Evolutionary conservation across 2,329 filamentous ascomycete species (phyloP), one percentile per base, ranked within the genome.

Genomic region (Botrytis pseudocinerea): DNA sequence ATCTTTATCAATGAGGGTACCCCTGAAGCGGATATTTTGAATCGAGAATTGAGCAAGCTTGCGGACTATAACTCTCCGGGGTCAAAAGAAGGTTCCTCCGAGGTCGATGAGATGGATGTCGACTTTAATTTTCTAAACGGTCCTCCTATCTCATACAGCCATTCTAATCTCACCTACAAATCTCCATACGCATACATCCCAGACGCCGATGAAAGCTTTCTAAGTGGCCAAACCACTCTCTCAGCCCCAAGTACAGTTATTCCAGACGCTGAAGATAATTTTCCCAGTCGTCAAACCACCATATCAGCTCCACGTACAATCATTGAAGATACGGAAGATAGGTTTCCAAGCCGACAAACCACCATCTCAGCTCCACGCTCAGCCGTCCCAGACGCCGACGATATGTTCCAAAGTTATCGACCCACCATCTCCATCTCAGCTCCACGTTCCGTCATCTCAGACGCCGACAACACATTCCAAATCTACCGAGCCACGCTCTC

Each of bases 141-240:
- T 28, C n/a, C 32, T 6, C 38, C 38, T 16, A 28, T n/a, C 25
- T 12, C 46, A 28, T 51, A 7, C 32, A 51, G 4, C 8, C 46
- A 1, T 25, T 8, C 35, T 5, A 66, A 20, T 5, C 8, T 35
- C 5, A 5, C 1, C 48, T 69, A 69, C 10, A 40, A 28, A 32
- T 69, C 65, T 22, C 65, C 65, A 42, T 69, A 57, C 7, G 51
- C 32, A 32, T 10, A n/a, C 3, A 59, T 25, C 1, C n/a, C 38
- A n/a, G 25, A 2, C 1, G 38, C n/a, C 10, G 5, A 14, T 0
- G n/a, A 32, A 8, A 18, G 14, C 9, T 0, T 7, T 5, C 35
- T 8, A 40, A 38, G 16, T 14, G 35, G 44, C 32, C 22, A 25
- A 22, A 65, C 28, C 2, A 48, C 63, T 1, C 2, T n/a, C 35